These are phyloP conservation scores for Fusarium staphyleae DNA, from an alignment of 2,329 filamentous ascomycete genomes.

Conservation along the genomic window DNA sequence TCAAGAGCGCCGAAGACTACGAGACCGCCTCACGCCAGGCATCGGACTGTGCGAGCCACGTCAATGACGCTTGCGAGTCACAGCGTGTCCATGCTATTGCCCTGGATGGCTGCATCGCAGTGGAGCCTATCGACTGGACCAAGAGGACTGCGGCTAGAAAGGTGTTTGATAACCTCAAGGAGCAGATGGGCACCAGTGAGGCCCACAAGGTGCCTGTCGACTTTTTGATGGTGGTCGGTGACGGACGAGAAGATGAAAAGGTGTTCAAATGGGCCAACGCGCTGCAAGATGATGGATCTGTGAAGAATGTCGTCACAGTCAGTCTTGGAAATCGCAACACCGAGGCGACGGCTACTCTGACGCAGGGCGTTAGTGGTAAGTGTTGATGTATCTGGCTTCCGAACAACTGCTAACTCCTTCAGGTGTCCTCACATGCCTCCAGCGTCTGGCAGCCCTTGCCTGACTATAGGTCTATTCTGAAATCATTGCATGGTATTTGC, in stretches of 20 bases:
- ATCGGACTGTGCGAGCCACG: conserved; percentile 89
- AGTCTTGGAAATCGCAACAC: conserved; percentile 88
- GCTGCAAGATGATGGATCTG: conserved; percentile 63
- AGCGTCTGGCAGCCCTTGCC: conserved; percentile 48
- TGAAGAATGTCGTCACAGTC: conserved; percentile 80
- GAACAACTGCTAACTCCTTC: conserved; percentile 7
- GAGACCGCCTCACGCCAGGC: conserved; percentile 79
- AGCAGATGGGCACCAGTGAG: conserved; percentile 43
- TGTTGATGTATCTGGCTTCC: conserved; percentile 17
- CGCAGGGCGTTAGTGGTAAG: conserved; percentile 90
- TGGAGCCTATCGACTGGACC: conserved; percentile 86
- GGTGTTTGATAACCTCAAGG: conserved; percentile 69
- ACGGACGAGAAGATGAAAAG: conserved; percentile 91
- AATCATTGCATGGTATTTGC: conserved; percentile 32
- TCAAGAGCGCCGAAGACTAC: conserved; percentile 80
- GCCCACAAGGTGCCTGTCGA: conserved; percentile 64
- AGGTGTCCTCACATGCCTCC: conserved; percentile 55
- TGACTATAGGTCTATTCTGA: conserved; percentile 26
- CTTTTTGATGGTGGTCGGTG: conserved; percentile 88
- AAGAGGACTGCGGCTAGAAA: conserved; percentile 83
- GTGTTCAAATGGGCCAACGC: conserved; percentile 95
- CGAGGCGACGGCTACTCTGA: conserved; percentile 82
- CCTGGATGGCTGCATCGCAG: conserved; percentile 78
- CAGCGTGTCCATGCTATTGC: conserved; percentile 86
- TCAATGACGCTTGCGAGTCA: conserved; percentile 89